Conservation (phyloP, 352 stramenopile species). For the Globisporangium spinosum region DNA sequence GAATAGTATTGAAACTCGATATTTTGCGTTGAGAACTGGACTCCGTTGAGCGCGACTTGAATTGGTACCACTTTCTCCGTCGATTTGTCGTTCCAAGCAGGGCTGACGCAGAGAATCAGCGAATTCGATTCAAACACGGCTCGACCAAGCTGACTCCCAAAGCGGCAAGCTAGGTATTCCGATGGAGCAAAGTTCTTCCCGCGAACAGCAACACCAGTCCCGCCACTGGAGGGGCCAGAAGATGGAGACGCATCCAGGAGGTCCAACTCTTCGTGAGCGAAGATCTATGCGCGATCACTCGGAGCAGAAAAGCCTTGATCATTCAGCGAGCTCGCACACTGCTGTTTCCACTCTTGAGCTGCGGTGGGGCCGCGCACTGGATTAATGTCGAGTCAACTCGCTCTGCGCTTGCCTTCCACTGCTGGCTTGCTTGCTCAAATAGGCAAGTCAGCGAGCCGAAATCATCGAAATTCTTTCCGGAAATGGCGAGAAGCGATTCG, state of each 20-base stretch:
- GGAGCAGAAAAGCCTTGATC: slow-evolving; percentile 4
- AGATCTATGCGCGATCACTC: slow-evolving; percentile 1
- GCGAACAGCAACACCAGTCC: not conserved
- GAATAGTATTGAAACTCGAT: slow-evolving; percentile 11
- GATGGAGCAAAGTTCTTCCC: slow-evolving; percentile 4
- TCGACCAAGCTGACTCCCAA: slow-evolving; percentile 4
- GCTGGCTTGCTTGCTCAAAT: slow-evolving; percentile 9
- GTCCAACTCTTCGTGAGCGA: slow-evolving; percentile 2
- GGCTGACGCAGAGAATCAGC: slow-evolving; percentile 5
- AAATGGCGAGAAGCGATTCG: slow-evolving; percentile 1
- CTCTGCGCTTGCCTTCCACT: not conserved
- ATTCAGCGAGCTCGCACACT: slow-evolving; percentile 12
- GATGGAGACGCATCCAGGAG: not conserved
- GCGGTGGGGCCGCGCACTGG: not conserved
- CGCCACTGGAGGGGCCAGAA: slow-evolving; percentile 6
- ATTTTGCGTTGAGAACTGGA: slow-evolving; percentile 13
- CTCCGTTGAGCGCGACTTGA: slow-evolving; percentile 8
- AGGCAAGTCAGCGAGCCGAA: not conserved
- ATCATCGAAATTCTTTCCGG: slow-evolving; percentile 10
- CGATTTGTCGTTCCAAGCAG: slow-evolving; percentile 1
- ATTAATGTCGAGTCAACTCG: slow-evolving; percentile 13
- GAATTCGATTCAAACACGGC: slow-evolving; percentile 7
- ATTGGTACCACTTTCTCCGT: not conserved
- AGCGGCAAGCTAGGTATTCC: slow-evolving; percentile 5
- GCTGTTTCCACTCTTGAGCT: slow-evolving; percentile 6